These are phyloP conservation scores for Debaryomyces robertsiae DNA, from an alignment of 1,139 yeast species.

Conservation along the genomic window DNA sequence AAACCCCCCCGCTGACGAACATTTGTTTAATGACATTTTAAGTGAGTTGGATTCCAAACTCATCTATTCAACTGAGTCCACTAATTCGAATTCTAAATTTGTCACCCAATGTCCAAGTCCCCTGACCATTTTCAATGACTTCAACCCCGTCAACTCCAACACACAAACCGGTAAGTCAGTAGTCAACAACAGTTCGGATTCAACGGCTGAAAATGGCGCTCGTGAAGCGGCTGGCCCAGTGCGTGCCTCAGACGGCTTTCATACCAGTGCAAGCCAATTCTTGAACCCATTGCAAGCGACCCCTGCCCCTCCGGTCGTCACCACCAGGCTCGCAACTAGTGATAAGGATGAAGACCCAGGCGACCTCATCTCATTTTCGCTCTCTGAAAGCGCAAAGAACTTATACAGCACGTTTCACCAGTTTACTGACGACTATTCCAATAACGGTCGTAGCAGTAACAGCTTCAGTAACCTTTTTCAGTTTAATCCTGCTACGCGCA, in stretches of 20 bases:
- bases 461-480: slow-evolving; percentile 25
- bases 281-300: slow-evolving; percentile 3
- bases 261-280: background rate
- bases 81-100: slow-evolving; percentile 4
- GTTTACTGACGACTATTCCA: slow-evolving; percentile 29
- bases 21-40: slow-evolving; percentile 5
- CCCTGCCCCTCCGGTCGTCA: slow-evolving; percentile 20
- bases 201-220: background rate
- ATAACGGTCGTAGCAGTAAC: slow-evolving; percentile 16
- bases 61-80: slow-evolving; percentile 4
- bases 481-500: slow-evolving; percentile 16
- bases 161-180: background rate
- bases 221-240: background rate
- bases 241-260: too few species aligned
- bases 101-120: slow-evolving; percentile 8
- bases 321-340: slow-evolving; percentile 14
- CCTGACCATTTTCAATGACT: slow-evolving; percentile 3
- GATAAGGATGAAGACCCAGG: slow-evolving; percentile 16
- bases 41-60: slow-evolving; percentile 5
- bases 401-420: slow-evolving; percentile 33
- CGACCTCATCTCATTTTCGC: slow-evolving; percentile 14
- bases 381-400: slow-evolving; percentile 31
- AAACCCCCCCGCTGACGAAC: slow-evolving; percentile 10
- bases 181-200: slow-evolving; percentile 3
- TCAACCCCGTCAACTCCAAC: background rate